Conservation (phyloP, 495 filamentous ascomycete species). For the Neurospora sp. region DNA sequence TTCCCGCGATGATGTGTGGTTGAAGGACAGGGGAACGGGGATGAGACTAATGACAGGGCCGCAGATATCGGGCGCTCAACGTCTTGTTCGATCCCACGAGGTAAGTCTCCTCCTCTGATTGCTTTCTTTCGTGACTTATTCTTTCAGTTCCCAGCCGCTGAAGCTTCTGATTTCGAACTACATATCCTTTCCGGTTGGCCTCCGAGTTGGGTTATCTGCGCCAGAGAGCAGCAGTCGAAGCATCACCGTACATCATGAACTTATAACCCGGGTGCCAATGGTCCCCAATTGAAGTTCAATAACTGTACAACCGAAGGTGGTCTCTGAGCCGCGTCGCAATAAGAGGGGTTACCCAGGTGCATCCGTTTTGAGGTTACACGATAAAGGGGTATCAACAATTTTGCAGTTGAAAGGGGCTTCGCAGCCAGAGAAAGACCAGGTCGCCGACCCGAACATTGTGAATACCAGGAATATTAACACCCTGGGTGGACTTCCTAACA, state of each 20-base stretch:
- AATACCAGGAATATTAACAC: background rate
- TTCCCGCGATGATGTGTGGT: background rate
- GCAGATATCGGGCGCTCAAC: background rate
- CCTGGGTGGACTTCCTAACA: background rate
- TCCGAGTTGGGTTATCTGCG: background rate
- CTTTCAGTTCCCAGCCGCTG: too few species aligned
- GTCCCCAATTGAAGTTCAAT: background rate
- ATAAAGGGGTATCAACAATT: background rate
- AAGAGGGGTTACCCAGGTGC: background rate
- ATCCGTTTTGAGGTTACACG: background rate
- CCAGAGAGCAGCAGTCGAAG: background rate
- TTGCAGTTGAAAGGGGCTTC: background rate
- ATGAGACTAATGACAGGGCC: background rate
- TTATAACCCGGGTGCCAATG: background rate
- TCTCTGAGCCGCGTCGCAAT: background rate
- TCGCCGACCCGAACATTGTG: background rate
- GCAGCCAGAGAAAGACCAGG: background rate
- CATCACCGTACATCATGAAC: background rate
- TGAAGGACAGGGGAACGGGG: background rate
- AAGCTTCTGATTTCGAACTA: background rate
- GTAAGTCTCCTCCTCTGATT: background rate
- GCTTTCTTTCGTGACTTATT: too few species aligned
- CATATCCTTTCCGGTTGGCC: background rate
- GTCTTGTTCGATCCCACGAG: background rate
- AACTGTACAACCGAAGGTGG: too few species aligned